phyloP scores from a whole-genome alignment of 495 filamentous ascomycete species.

The Penicillium simplicissimum region DNA sequence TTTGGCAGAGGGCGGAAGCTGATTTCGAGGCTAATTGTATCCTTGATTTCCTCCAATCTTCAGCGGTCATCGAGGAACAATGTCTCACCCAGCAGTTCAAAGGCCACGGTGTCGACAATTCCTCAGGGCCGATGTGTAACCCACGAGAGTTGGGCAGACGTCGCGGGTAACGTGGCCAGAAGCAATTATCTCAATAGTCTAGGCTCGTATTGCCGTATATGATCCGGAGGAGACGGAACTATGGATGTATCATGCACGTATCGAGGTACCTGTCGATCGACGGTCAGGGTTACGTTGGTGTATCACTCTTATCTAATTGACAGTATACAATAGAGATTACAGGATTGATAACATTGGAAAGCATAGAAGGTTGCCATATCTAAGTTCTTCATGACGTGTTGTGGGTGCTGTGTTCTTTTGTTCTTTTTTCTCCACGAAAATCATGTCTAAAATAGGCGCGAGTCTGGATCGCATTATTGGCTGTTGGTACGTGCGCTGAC shows the following conservation, averaged over 20 bases:
- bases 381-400: not conserved
- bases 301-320: too few species aligned
- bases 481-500: too few species aligned
- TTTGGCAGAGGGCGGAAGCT: too few species aligned
- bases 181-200: conserved; percentile 7
- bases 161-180: conserved; percentile 3
- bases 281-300: too few species aligned
- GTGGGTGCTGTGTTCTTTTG: not conserved
- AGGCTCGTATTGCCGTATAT: conserved; percentile 3
- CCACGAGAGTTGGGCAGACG: not conserved
- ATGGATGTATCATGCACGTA: not conserved
- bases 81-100: not conserved
- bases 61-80: not conserved
- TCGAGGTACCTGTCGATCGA: conserved; percentile 3
- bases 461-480: too few species aligned
- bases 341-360: not conserved
- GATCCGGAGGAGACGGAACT: not conserved
- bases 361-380: not conserved
- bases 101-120: conserved; percentile 6
- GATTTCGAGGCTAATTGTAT: not conserved
- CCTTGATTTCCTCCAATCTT: not conserved
- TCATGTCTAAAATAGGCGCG: too few species aligned
- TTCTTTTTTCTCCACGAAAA: too few species aligned
- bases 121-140: not conserved
- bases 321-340: not conserved